A percentile compares a stretch with the other conserved stretches of the same genome.
Conservation (phyloP, 148 eudicot genomes). For the Camellia japonica region DNA sequence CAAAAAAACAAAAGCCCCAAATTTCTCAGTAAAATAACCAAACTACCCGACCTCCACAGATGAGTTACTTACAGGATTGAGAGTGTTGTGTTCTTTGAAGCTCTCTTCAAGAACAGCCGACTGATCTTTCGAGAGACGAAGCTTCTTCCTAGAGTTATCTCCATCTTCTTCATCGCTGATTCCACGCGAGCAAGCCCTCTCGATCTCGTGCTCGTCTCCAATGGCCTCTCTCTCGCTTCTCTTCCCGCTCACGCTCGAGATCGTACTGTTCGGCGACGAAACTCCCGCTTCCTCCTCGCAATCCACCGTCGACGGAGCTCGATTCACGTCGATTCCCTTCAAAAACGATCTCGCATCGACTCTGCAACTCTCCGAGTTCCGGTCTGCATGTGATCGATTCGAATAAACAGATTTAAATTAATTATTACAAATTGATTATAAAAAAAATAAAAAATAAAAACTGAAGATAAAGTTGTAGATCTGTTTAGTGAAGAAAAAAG, state of each 20-base stretch:
- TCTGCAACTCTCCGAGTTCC: constrained; percentile 35
- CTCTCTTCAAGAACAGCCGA: constrained; percentile 77
- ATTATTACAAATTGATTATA: too few relatives aligned
- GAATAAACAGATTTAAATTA: neutral
- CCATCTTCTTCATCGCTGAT: constrained; percentile 81
- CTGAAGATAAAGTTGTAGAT: neutral
- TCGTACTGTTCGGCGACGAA: constrained; percentile 90
- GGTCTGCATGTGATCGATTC: constrained; percentile 31
- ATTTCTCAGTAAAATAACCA: constrained; percentile 11
- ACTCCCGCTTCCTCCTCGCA: constrained; percentile 70
- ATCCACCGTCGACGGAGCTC: constrained; percentile 27
- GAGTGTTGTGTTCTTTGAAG: constrained; percentile 81
- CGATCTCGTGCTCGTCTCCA: constrained; percentile 44
- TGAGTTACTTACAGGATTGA: constrained; percentile 61
- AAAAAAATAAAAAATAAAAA: too few relatives aligned
- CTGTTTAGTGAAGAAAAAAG: neutral
- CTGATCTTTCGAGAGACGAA: constrained; percentile 72
- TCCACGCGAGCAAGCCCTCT: constrained; percentile 53
- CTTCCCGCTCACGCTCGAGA: constrained; percentile 73
- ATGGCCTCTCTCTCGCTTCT: constrained; percentile 46
- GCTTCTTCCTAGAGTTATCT: constrained; percentile 63
- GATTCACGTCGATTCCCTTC: constrained; percentile 63
- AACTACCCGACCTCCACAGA: neutral
- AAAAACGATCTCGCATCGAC: constrained; percentile 38
- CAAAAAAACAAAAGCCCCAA: neutral